Evolutionary conservation across 2,329 filamentous ascomycete genomes (phyloP).

Genomic region (Cryphonectria carpinicola): DNA sequence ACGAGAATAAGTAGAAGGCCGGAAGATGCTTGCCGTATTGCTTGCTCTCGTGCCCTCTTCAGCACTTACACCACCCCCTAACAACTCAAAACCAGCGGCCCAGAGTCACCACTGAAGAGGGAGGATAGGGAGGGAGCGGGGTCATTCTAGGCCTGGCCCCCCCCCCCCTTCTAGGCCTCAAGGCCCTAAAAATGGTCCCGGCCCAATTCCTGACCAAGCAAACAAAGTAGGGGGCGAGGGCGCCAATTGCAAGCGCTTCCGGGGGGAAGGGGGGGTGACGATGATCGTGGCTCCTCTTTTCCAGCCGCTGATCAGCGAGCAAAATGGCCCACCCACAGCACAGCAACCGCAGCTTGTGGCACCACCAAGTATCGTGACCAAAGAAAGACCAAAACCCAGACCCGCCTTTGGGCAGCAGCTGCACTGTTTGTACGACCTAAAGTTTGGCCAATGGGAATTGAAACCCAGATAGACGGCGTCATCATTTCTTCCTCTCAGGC

Average conservation of each 20-base stretch:
- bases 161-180: too few species aligned
- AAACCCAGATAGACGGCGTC: not conserved
- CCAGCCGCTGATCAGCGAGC: slow-evolving; percentile 4
- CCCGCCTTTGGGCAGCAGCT: not conserved
- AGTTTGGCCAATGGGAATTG: slow-evolving; percentile 1
- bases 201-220: not conserved
- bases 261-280: not conserved
- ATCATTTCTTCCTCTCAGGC: not conserved
- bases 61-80: not conserved
- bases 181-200: not conserved
- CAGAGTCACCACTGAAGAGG: not conserved
- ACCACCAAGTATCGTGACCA: not conserved
- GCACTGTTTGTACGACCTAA: not conserved
- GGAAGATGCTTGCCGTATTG: not conserved
- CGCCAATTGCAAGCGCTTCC: slow-evolving; percentile 19
- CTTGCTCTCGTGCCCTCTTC: not conserved
- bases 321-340: not conserved
- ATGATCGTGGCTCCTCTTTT: not conserved
- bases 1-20: not conserved
- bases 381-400: not conserved
- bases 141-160: too few species aligned
- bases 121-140: not conserved
- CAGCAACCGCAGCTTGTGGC: not conserved
- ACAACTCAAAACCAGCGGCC: not conserved
- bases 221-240: not conserved